Base-by-base conservation (phyloP, 2,329 filamentous ascomycete species). In the Alternaria angustiovoidea region DNA sequence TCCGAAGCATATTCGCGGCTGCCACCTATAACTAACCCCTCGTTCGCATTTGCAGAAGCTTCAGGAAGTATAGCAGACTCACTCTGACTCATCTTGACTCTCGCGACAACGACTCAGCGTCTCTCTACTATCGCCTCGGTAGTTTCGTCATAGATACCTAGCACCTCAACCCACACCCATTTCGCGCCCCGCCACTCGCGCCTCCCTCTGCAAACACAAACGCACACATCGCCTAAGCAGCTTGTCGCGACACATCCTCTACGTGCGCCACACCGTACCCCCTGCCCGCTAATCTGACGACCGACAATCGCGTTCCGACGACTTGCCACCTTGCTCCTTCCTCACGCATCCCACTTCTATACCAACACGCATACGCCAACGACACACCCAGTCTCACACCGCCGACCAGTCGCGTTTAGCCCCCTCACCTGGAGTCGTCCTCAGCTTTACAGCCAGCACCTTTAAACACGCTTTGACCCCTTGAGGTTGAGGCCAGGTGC, bases 381-480 rank as follows among this genome's bases (percentile, higher is more conserved):
- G 30, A 57, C 44, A 26, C 24, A 26, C 24, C 24, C 2, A 26
- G 24, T 26, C 24, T 26, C 24, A 26, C n/a, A 71, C 62, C 74
- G 59, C 65, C 70, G 63, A 63, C 63, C 63, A 59, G 42, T 67
- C 62, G 68, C 57, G 68, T 61, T 65, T 64, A 70, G 65, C 58
- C 57, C 59, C 59, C 63, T 61, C 49, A 56, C 57, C 51, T 63
- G 75, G 77, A 79, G 73, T 78, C 74, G 74, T 81, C 77, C 81
- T 78, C 69, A 77, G 78, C 83, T 85, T 85, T 82, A 79, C 78
- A 76, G 69, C 68, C 70, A 71, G 81, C 82, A 81, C 91, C 91
- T 94, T 94, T 93, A 94, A 95, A 94, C 75, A 94, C 76, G 93
- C 93, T 91, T 93, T 94, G 90, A 85, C 89, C 90, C 89, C 58